Percentiles rank a stretch among this genome's conserved stretches.
Evolutionary conservation across 495 filamentous ascomycete species (phyloP).

Genomic region (Talaromyces trachyspermus): DNA sequence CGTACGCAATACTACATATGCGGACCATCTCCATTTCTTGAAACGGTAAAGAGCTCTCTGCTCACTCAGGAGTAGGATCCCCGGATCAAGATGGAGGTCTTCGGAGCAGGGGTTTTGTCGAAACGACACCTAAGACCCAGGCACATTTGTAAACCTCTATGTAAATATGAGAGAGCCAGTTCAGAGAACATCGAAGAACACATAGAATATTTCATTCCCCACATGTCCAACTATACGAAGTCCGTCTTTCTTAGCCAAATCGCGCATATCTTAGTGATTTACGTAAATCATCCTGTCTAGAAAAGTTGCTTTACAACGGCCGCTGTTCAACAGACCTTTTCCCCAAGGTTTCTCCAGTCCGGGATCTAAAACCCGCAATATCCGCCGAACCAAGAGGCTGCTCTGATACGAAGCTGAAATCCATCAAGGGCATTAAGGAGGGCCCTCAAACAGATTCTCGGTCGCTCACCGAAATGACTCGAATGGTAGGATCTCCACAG

Average conservation of each 20-base stretch:
- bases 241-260: neutral
- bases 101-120: neutral
- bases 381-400: neutral
- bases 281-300: neutral
- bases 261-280: no score
- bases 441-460: no score
- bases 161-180: no score
- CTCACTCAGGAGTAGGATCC: neutral
- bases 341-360: neutral
- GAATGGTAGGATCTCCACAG: neutral
- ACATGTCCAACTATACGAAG: neutral
- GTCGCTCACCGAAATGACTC: neutral
- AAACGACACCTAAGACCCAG: neutral
- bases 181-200: no score
- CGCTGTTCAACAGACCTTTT: no score
- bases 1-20: neutral
- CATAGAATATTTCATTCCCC: neutral
- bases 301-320: no score
- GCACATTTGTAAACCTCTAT: neutral
- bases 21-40: neutral
- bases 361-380: neutral
- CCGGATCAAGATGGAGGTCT: neutral
- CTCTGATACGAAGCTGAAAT: neutral
- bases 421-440: neutral
- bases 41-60: neutral